These are phyloP conservation scores for Aspergillus hortae DNA, from an alignment of 2,329 filamentous ascomycete genomes.

Conservation along the genomic window DNA sequence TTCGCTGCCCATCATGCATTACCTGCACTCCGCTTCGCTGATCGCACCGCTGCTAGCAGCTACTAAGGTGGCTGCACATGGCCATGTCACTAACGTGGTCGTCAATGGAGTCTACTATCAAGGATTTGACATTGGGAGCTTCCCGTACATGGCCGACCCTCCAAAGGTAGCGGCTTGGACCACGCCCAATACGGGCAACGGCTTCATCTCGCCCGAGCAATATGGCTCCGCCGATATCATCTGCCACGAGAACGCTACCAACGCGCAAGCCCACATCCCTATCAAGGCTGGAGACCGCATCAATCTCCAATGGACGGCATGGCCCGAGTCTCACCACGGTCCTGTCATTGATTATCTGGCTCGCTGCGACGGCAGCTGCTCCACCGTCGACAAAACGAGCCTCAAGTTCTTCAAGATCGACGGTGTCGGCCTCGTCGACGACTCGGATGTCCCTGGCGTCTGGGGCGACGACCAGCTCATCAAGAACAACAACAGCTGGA, in stretches of 20 bases:
- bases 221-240: conserved; percentile 49
- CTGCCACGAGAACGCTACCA: conserved; percentile 56
- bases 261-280: conserved; percentile 46
- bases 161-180: conserved; percentile 52
- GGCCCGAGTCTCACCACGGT: conserved; percentile 60
- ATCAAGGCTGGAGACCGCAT: conserved; percentile 56
- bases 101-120: conserved; percentile 32
- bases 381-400: conserved; percentile 46
- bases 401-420: conserved; percentile 62
- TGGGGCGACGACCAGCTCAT: conserved; percentile 55
- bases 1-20: conserved; percentile 6
- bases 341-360: conserved; percentile 62
- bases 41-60: conserved; percentile 29
- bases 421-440: conserved; percentile 48
- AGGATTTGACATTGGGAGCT: conserved; percentile 38
- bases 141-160: conserved; percentile 27
- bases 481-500: conserved; percentile 45
- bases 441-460: conserved; percentile 37
- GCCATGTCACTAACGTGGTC: conserved; percentile 35
- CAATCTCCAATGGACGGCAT: conserved; percentile 58
- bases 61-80: conserved; percentile 28
- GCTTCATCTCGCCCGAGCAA: conserved; percentile 46
- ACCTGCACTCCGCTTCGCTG: conserved; percentile 18
- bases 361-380: conserved; percentile 52
- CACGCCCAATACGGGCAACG: conserved; percentile 49